These are phyloP conservation scores for Trichoderma endophyticum DNA, from an alignment of 2,329 filamentous ascomycete genomes.

Conservation along the genomic window DNA sequence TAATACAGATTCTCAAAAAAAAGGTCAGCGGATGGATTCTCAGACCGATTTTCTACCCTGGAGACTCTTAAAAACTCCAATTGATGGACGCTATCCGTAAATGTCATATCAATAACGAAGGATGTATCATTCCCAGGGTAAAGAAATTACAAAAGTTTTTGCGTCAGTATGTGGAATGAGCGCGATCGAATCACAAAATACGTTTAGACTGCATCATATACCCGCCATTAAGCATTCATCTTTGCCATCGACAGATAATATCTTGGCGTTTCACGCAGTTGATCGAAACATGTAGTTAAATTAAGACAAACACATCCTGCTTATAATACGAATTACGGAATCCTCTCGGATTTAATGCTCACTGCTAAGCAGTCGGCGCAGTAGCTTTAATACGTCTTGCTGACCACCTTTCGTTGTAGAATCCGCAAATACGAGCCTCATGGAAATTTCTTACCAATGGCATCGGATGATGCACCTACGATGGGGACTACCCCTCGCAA, in stretches of 20 bases:
- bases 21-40: neutral
- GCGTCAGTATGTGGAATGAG: neutral
- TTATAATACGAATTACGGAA: neutral
- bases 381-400: neutral
- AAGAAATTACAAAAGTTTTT: neutral
- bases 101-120: neutral
- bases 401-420: neutral
- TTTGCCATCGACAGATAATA: neutral
- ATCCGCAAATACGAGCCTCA: neutral
- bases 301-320: neutral
- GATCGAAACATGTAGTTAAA: neutral
- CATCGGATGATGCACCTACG: neutral
- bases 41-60: neutral
- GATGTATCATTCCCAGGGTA: too few species aligned
- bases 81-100: neutral
- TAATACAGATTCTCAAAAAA: neutral
- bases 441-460: neutral
- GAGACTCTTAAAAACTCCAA: neutral
- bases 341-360: neutral
- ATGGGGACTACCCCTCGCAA: neutral
- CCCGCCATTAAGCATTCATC: neutral
- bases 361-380: neutral
- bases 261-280: neutral
- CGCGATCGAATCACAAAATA: neutral
- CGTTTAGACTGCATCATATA: neutral